Base-by-base conservation (phyloP, 208 protist genomes). In the Strigomonas galati region DNA sequence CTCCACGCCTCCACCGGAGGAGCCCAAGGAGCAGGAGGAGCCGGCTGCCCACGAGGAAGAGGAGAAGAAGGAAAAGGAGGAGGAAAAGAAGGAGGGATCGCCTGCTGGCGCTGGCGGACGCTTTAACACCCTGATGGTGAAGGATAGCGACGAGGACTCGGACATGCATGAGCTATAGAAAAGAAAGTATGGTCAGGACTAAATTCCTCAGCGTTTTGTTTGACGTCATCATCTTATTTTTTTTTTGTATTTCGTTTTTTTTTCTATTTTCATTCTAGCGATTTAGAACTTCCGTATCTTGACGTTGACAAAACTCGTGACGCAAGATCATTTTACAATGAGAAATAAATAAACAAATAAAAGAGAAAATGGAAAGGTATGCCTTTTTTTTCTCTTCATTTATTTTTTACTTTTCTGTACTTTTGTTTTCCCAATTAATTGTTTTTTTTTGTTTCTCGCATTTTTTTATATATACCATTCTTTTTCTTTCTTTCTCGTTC, bases 121-220 rank as follows among this genome's bases (percentile, higher is more conserved):
- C 2, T 62, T 46, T 46, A 35, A 62, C 19, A 44, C 31, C 7
- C 23, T 62, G 27, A 63, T 17, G 28, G 19, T 35, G 10, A 28
- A 40, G 4, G 59, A 59, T 56, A 66, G 59, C 58, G 67, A 72
- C 52, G 52, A 72, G 0, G 67, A 72, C 26, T 65, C 58, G 21
- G 48, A 71, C 27, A 7, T 31, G 10, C 40, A 31, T 15, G 59
- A 52, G n/a, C 59, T 64, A 17, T 46, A 55, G 28, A 1, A 23
- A 2, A 46, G 14, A 10, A n/a, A n/a, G n/a, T n/a, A n/a, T n/a
- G n/a, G n/a, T n/a, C n/a, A n/a, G n/a, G n/a, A n/a, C n/a, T n/a
- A n/a, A n/a, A n/a, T n/a, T n/a, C n/a, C n/a, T n/a, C n/a, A n/a
- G n/a, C n/a, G n/a, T 48, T 48, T 48, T 48, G 10, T 48, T 48